Conservation (phyloP, 352 stramenopile genomes). For the Pythium brachiatum region DNA sequence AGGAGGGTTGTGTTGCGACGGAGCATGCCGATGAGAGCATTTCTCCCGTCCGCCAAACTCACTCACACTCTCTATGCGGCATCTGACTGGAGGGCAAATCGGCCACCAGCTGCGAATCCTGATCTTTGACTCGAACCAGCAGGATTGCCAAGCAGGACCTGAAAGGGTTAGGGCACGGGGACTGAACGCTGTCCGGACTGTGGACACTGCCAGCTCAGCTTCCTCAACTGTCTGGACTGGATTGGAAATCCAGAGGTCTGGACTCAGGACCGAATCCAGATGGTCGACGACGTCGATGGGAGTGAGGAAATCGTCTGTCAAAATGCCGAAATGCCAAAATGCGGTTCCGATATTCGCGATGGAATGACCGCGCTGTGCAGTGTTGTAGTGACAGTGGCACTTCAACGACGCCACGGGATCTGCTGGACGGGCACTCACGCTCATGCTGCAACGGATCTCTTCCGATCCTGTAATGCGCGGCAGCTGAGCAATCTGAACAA, state of each 20-base stretch:
- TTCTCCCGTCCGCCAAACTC: not conserved
- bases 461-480: too few species aligned
- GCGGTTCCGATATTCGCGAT: not conserved
- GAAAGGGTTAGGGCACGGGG: not conserved
- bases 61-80: not conserved
- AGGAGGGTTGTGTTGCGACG: not conserved
- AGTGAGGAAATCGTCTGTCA: not conserved
- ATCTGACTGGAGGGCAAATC: not conserved
- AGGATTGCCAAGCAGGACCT: not conserved
- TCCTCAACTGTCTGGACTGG: too few species aligned
- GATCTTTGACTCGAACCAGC: constrained; percentile 4
- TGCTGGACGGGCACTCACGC: not conserved
- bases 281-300: not conserved
- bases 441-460: too few species aligned
- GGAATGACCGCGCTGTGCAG: too few species aligned
- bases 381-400: not conserved
- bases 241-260: not conserved
- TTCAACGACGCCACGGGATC: not conserved
- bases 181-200: not conserved
- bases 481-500: not conserved
- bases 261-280: not conserved
- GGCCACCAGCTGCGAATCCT: constrained; percentile 1
- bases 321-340: not conserved
- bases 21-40: not conserved
- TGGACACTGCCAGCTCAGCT: not conserved